These are phyloP conservation scores for Pyrrhoderma noxium DNA, from an alignment of 1,284 basidiomycete genomes.

Conservation along the genomic window DNA sequence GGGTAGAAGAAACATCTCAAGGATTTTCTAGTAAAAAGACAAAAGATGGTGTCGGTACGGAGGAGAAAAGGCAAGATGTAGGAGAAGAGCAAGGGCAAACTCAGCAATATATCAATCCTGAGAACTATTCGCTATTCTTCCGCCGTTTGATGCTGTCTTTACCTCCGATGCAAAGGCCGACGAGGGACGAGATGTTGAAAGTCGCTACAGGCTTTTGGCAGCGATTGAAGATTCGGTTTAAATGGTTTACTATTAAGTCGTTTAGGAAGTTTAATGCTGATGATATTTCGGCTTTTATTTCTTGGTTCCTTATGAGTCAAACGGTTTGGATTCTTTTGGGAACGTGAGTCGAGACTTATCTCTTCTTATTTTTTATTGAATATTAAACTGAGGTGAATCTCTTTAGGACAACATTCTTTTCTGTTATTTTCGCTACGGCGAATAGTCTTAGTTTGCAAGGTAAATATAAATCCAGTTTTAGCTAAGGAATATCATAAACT, in stretches of 20 bases:
- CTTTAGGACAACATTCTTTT: constrained; percentile 88
- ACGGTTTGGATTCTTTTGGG: constrained; percentile 90
- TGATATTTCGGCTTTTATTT: constrained; percentile 94
- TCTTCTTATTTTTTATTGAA: constrained; percentile 2
- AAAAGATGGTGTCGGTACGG: background rate
- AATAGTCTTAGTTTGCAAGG: constrained; percentile 91
- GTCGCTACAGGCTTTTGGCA: constrained; percentile 89
- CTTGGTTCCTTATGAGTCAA: constrained; percentile 92
- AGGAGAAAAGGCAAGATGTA: background rate
- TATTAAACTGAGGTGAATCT: constrained; percentile 4
- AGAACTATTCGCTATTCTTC: constrained; percentile 78
- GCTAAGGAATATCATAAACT: background rate
- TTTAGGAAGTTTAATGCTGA: constrained; percentile 96
- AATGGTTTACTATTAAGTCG: constrained; percentile 95
- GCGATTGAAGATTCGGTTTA: constrained; percentile 85
- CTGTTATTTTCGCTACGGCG: constrained; percentile 82
- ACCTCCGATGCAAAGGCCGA: constrained; percentile 76
- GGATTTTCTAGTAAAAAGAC: background rate
- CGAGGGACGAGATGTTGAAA: constrained; percentile 81
- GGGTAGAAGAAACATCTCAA: no score
- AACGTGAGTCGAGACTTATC: constrained; percentile 57
- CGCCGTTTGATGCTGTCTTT: constrained; percentile 65
- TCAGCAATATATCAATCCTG: constrained; percentile 35
- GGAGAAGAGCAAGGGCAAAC: background rate
- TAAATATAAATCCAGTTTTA: constrained; percentile 26